Evolutionary conservation across 805 yeast genomes (phyloP).

Genomic region (Metschnikowia picachoensis): DNA sequence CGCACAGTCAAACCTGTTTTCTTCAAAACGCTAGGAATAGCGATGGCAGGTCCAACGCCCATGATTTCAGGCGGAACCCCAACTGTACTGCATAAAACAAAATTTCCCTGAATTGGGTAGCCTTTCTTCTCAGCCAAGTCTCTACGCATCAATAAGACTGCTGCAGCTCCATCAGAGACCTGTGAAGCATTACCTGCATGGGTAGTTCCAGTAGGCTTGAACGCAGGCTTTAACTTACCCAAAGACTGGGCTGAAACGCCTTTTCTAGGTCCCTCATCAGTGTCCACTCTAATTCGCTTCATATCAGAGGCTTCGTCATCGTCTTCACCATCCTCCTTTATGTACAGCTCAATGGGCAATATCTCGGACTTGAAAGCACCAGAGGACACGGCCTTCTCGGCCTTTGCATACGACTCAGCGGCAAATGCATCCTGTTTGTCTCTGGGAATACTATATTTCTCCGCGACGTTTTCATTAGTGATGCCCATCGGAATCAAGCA

Average conservation of each 20-base stretch:
- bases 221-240: constrained; percentile 79
- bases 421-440: constrained; percentile 83
- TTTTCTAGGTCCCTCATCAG: constrained; percentile 87
- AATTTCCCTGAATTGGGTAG: constrained; percentile 74
- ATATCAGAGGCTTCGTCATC: constrained; percentile 43
- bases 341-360: constrained; percentile 66
- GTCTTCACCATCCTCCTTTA: constrained; percentile 46
- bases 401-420: constrained; percentile 80
- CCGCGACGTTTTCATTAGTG: constrained; percentile 88
- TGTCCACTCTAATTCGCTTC: constrained; percentile 45
- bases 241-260: constrained; percentile 79
- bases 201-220: constrained; percentile 77
- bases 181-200: constrained; percentile 98
- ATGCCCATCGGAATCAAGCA: constrained; percentile 96
- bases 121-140: constrained; percentile 74
- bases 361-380: constrained; percentile 89
- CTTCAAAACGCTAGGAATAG: constrained; percentile 79
- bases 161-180: constrained; percentile 94
- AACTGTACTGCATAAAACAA: constrained; percentile 69
- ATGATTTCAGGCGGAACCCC: constrained; percentile 97
- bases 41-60: constrained; percentile 98
- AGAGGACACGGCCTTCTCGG: constrained; percentile 62
- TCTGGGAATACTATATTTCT: constrained; percentile 60
- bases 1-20: constrained; percentile 54
- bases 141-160: constrained; percentile 78